Conservation (phyloP, 208 protist species). For the Acanthamoeba triangularis region DNA sequence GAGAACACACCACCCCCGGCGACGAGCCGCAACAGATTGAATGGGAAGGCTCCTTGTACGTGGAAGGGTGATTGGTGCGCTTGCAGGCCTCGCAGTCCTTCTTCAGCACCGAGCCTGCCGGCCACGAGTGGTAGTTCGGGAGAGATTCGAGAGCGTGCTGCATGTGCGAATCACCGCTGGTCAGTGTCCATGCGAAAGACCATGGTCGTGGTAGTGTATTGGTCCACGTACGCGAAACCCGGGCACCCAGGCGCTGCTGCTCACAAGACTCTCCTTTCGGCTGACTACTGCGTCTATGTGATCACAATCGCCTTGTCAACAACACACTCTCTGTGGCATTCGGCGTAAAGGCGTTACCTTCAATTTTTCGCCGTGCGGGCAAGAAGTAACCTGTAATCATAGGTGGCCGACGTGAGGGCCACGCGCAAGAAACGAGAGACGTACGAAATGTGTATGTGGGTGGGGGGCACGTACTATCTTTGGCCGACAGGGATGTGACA, state of each 20-base stretch:
- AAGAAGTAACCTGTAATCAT: not conserved
- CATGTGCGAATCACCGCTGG: not conserved
- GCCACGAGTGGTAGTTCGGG: not conserved
- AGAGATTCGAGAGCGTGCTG: slow-evolving; percentile 36
- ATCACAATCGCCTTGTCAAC: no score
- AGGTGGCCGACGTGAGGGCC: not conserved
- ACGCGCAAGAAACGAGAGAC: not conserved
- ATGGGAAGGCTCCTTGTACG: not conserved
- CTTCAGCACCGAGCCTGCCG: not conserved
- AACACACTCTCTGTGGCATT: no score
- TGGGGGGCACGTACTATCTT: not conserved
- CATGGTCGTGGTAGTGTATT: no score
- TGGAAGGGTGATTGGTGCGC: not conserved
- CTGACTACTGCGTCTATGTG: slow-evolving; percentile 37
- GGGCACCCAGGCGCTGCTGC: slow-evolving; percentile 38
- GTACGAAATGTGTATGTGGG: no score
- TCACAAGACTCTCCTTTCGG: slow-evolving; percentile 41
- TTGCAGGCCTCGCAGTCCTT: slow-evolving; percentile 62
- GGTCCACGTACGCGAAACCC: not conserved
- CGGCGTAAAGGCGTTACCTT: not conserved
- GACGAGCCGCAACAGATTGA: not conserved
- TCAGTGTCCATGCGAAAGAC: not conserved
- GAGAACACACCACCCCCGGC: not conserved
- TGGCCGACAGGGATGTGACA: not conserved
- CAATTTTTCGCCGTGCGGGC: not conserved